Conservation (phyloP, 164 flowering plant species). For the Platanus orientalis region DNA sequence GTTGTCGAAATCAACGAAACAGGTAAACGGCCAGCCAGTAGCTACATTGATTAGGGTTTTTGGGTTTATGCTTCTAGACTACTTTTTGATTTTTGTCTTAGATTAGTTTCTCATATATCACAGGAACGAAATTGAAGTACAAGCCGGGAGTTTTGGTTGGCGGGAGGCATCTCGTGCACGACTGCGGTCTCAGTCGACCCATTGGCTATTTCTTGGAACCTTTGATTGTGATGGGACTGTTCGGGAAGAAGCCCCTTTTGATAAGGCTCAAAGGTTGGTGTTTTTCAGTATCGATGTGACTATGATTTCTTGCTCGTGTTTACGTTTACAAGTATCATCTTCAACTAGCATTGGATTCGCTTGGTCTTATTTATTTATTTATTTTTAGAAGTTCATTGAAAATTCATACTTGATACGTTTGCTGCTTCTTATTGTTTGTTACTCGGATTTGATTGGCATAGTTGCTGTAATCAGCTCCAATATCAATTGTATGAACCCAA, state of each 20-base stretch:
- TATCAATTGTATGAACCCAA: too few relatives aligned
- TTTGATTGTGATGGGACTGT: conserved; percentile 64
- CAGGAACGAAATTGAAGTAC: conserved; percentile 86
- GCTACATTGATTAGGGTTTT: not conserved
- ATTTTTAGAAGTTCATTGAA: too few relatives aligned
- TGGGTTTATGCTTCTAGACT: not conserved
- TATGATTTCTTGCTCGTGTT: not conserved
- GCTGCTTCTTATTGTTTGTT: too few relatives aligned
- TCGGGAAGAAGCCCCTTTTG: conserved; percentile 67
- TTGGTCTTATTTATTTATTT: not conserved
- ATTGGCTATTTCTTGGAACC: conserved; percentile 82
- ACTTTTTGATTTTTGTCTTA: not conserved
- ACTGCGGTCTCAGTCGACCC: conserved; percentile 71
- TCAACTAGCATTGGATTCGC: not conserved
- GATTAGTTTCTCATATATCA: not conserved
- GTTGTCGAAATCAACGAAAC: conserved; percentile 78
- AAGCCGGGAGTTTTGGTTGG: conserved; percentile 86
- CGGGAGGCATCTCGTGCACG: conserved; percentile 68
- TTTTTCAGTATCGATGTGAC: not conserved
- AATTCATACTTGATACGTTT: too few relatives aligned
- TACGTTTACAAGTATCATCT: not conserved
- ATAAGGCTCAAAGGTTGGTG: conserved; percentile 70
- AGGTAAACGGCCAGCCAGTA: conserved; percentile 28
- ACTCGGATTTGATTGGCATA: too few relatives aligned
- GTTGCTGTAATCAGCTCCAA: too few relatives aligned